Evolutionary conservation across 257 asterid species (phyloP).

Genomic region (Petrea volubilis): DNA sequence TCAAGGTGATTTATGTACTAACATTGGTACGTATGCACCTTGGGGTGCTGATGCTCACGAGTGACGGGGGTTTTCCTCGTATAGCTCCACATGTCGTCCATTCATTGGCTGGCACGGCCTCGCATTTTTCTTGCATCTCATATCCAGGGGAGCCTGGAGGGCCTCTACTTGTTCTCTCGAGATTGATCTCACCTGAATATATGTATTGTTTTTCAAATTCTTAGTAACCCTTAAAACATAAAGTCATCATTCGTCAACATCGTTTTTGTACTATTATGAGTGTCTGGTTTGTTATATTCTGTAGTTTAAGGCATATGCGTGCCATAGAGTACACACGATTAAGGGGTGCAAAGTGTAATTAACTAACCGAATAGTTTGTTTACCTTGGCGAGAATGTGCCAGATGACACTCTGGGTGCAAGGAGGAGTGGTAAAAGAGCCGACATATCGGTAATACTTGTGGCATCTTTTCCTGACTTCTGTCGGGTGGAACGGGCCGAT

Average conservation of each 20-base stretch:
- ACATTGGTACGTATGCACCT: not conserved
- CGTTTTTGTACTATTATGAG: too few species aligned
- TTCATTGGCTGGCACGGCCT: slow-evolving; percentile 69
- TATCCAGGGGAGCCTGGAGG: slow-evolving; percentile 53
- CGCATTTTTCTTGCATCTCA: slow-evolving; percentile 57
- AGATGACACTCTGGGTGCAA: slow-evolving; percentile 62
- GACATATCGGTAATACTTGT: slow-evolving; percentile 60
- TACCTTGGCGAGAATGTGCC: slow-evolving; percentile 71
- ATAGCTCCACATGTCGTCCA: slow-evolving; percentile 59
- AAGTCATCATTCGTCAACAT: too few species aligned
- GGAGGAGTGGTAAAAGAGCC: slow-evolving; percentile 90
- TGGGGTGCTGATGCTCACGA: not conserved
- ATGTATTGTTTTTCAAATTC: too few species aligned
- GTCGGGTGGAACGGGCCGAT: slow-evolving; percentile 50
- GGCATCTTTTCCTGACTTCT: slow-evolving; percentile 45
- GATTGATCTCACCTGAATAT: slow-evolving; percentile 61
- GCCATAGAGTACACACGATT: too few species aligned
- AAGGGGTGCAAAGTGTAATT: too few species aligned
- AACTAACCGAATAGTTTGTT: too few species aligned
- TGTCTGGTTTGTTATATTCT: too few species aligned
- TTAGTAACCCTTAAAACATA: not conserved
- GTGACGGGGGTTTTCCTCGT: slow-evolving; percentile 25
- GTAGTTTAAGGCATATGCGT: too few species aligned
- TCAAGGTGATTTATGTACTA: not conserved
- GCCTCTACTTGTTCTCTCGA: slow-evolving; percentile 50